phyloP scores from a whole-genome alignment of 2,329 filamentous ascomycete species.

The Ophiosphaerella herpotricha region DNA sequence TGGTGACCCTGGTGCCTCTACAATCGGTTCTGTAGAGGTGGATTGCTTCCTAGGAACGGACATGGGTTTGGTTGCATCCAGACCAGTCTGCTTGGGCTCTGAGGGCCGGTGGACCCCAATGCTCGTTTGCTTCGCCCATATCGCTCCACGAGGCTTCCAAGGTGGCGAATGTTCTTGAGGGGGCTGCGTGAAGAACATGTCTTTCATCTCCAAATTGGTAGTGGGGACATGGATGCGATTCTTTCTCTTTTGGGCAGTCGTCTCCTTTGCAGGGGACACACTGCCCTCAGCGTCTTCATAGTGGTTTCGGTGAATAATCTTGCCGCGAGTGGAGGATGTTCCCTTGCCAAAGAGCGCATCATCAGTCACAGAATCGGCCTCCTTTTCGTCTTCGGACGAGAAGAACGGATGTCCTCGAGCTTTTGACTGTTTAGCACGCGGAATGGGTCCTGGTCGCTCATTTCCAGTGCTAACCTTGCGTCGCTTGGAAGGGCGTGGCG shows the following conservation, averaged over 20 bases:
- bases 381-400: slow-evolving; percentile 28
- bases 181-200: slow-evolving; percentile 51
- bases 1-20: slow-evolving; percentile 15
- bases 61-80: slow-evolving; percentile 29
- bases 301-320: slow-evolving; percentile 13
- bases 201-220: slow-evolving; percentile 46
- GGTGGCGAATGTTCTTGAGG: slow-evolving; percentile 49
- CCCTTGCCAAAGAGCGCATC: slow-evolving; percentile 9
- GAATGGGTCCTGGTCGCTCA: slow-evolving; percentile 27
- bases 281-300: slow-evolving; percentile 12
- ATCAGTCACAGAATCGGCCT: slow-evolving; percentile 6
- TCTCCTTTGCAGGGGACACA: slow-evolving; percentile 27
- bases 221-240: slow-evolving; percentile 52
- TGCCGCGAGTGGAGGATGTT: slow-evolving; percentile 17
- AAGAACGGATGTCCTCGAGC: slow-evolving; percentile 27
- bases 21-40: slow-evolving; percentile 26
- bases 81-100: slow-evolving; percentile 16
- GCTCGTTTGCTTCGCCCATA: slow-evolving; percentile 52
- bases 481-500: slow-evolving; percentile 45
- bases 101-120: slow-evolving; percentile 34
- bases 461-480: slow-evolving; percentile 34
- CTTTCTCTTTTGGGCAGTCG: slow-evolving; percentile 41
- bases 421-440: slow-evolving; percentile 21
- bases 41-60: slow-evolving; percentile 33
- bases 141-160: slow-evolving; percentile 51